phyloP scores from a whole-genome alignment of 768 basidiomycete genomes.

The Mycena belliarum region DNA sequence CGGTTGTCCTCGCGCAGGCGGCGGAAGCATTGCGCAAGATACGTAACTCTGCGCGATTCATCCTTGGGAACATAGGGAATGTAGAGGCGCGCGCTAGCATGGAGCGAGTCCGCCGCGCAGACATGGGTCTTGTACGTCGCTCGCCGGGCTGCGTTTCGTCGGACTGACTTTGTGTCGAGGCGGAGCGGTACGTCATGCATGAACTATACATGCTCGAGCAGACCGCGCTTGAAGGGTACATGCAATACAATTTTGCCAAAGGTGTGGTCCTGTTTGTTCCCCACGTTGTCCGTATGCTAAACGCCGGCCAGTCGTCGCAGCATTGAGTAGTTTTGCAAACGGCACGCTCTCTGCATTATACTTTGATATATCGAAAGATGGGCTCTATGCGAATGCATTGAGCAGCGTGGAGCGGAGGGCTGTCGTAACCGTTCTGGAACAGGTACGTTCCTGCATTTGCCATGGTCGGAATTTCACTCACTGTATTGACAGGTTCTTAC shows the following conservation, averaged over 20 bases:
- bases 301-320: slow-evolving; percentile 58
- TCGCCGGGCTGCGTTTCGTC: background rate
- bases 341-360: slow-evolving; percentile 87
- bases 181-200: slow-evolving; percentile 85
- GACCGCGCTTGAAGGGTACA: slow-evolving; percentile 67
- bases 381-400: slow-evolving; percentile 70
- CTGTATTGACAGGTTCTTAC: slow-evolving; percentile 58
- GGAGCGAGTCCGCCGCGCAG: slow-evolving; percentile 40
- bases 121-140: slow-evolving; percentile 65
- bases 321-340: slow-evolving; percentile 78
- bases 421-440: slow-evolving; percentile 69
- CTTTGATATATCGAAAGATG: slow-evolving; percentile 90
- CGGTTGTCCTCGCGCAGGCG: slow-evolving; percentile 71
- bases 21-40: slow-evolving; percentile 80
- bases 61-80: slow-evolving; percentile 75
- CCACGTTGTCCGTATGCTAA: background rate
- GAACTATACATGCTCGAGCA: slow-evolving; percentile 75
- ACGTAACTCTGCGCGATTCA: slow-evolving; percentile 83
- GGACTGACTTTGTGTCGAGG: slow-evolving; percentile 41
- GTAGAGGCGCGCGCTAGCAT: slow-evolving; percentile 28
- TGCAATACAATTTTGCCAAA: slow-evolving; percentile 77
- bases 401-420: slow-evolving; percentile 57
- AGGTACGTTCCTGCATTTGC: slow-evolving; percentile 42
- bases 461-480: background rate
- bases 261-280: slow-evolving; percentile 46